A percentile compares a stretch with the other conserved stretches of the same genome.
Conservation (phyloP, 2,329 filamentous ascomycete species). For the Aspergillus japonicus region DNA sequence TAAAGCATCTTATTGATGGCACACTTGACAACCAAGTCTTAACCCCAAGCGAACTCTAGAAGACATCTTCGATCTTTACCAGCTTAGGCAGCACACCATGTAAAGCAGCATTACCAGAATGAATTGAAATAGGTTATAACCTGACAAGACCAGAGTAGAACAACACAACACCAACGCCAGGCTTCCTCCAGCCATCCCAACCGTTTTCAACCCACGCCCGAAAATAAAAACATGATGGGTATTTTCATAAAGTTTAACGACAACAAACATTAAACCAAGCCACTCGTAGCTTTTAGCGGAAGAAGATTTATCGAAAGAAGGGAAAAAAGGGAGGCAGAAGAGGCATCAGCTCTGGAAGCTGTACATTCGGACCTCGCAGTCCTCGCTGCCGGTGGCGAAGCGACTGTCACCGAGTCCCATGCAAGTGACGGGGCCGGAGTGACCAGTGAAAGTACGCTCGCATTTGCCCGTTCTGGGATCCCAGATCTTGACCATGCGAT, state of each 20-base stretch:
- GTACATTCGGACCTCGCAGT: conserved; percentile 85
- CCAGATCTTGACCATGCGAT: conserved; percentile 95
- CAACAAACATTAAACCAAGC: not conserved
- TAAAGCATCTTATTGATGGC: too few species aligned
- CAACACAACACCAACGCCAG: not conserved
- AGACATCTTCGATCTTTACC: too few species aligned
- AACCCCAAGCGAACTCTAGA: too few species aligned
- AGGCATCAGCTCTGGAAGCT: conserved; percentile 56
- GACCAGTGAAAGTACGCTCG: conserved; percentile 87
- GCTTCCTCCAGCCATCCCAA: not conserved
- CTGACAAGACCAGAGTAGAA: not conserved
- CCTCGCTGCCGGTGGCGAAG: conserved; percentile 89
- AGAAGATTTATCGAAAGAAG: conserved; percentile 11
- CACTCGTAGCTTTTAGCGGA: not conserved
- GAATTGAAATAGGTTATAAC: not conserved
- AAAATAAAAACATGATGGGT: not conserved
- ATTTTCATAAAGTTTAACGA: not conserved
- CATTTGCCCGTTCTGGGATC: conserved; percentile 88
- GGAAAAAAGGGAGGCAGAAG: not conserved
- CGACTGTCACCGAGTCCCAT: conserved; percentile 85
- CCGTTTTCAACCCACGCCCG: not conserved
- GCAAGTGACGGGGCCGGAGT: conserved; percentile 88
- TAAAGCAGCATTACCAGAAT: not conserved
- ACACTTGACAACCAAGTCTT: too few species aligned
- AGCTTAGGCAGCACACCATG: too few species aligned